Percentiles rank a stretch among this genome's conserved stretches.
Conservation (phyloP, 345 rosid species). For the Psidium guajava region DNA sequence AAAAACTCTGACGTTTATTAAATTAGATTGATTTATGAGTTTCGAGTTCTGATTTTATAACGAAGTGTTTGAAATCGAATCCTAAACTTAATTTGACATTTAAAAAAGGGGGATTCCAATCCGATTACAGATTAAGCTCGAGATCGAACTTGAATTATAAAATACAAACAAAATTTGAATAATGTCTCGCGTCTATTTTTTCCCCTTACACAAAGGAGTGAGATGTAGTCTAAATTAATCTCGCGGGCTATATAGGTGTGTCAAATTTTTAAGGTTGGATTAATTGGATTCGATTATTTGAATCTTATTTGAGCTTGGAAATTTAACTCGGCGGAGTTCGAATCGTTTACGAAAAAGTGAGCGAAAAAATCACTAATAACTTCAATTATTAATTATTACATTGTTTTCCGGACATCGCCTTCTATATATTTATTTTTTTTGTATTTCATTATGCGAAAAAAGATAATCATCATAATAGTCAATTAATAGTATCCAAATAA, state of each 20-base stretch:
- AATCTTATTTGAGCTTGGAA: rapidly evolving
- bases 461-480: no score
- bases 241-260: background rate
- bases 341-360: rapidly evolving
- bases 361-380: background rate
- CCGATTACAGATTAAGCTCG: background rate
- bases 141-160: background rate
- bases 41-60: background rate
- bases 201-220: background rate
- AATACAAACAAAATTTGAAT: background rate
- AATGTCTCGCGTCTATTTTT: rapidly evolving
- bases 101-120: rapidly evolving
- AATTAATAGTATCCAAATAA: no score
- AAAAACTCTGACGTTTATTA: background rate
- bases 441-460: no score
- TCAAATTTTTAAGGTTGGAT: rapidly evolving
- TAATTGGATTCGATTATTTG: rapidly evolving
- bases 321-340: background rate
- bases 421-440: no score
- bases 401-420: no score
- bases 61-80: rapidly evolving
- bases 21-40: background rate
- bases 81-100: background rate
- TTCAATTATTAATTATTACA: background rate
- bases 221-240: background rate